Evolutionary conservation across 2,329 filamentous ascomycete genomes (phyloP).

Genomic region (Cladosporium sp.): DNA sequence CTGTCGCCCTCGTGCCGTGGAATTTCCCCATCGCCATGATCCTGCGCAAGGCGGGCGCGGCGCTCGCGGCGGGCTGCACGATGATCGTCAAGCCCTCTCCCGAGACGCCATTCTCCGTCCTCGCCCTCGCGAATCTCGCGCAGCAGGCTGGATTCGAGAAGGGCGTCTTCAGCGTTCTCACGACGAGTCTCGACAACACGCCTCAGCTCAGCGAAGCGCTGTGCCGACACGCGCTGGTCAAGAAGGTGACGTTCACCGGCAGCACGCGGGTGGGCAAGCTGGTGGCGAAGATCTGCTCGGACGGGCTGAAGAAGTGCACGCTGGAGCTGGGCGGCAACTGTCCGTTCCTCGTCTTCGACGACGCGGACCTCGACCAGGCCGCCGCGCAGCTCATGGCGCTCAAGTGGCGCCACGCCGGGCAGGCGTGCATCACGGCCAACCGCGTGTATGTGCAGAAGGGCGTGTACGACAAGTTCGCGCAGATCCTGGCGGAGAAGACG

Average conservation of each 20-base stretch:
- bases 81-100: constrained; percentile 29
- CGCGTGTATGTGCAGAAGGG: constrained; percentile 51
- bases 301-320: constrained; percentile 26
- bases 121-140: constrained; percentile 27
- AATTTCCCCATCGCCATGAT: constrained; percentile 38
- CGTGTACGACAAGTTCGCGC: constrained; percentile 51
- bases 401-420: constrained; percentile 28
- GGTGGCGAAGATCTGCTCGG: constrained; percentile 22
- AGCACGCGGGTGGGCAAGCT: constrained; percentile 29
- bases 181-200: constrained; percentile 19
- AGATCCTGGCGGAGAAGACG: constrained; percentile 47
- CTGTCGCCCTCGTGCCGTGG: constrained; percentile 27
- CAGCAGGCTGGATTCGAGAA: constrained; percentile 27
- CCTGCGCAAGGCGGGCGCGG: constrained; percentile 29
- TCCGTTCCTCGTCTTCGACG: constrained; percentile 33
- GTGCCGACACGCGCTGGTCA: constrained; percentile 20
- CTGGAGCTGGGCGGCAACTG: constrained; percentile 32
- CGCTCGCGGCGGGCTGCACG: constrained; percentile 33
- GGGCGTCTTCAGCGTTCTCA: constrained; percentile 26
- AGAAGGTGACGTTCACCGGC: constrained; percentile 32
- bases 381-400: constrained; percentile 23
- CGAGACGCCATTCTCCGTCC: constrained; percentile 28
- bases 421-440: constrained; percentile 37
- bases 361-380: constrained; percentile 28
- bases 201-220: constrained; percentile 23